Evolutionary conservation across 1,284 basidiomycete genomes (phyloP).

Genomic region (Apiotrichum akiyoshidainum): DNA sequence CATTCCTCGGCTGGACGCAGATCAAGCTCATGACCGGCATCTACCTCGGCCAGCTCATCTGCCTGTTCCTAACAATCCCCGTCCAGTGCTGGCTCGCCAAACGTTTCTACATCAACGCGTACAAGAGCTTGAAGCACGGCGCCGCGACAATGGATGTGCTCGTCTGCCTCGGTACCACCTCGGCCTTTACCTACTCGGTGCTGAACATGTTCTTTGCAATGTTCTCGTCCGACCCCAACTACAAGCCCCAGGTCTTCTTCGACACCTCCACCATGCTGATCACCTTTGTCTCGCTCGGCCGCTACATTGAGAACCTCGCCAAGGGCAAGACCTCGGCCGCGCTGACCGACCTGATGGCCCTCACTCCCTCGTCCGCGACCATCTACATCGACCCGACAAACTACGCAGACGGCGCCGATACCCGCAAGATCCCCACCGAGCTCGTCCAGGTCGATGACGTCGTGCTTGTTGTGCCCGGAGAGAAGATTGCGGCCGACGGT

Average conservation of each 20-base stretch:
- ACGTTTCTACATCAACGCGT: conserved; percentile 85
- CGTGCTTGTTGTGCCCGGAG: conserved; percentile 92
- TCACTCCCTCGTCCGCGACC: conserved; percentile 89
- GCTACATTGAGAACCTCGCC: conserved; percentile 92
- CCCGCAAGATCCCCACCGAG: conserved; percentile 87
- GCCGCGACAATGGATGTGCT: conserved; percentile 89
- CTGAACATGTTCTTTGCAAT: conserved; percentile 66
- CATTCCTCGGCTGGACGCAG: conserved; percentile 49
- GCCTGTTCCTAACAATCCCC: conserved; percentile 79
- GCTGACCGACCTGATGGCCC: conserved; percentile 89
- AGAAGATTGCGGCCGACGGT: conserved; percentile 95
- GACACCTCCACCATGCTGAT: conserved; percentile 99
- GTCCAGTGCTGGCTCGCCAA: conserved; percentile 88
- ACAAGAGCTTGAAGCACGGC: conserved; percentile 83
- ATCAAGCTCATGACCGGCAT: conserved; percentile 60
- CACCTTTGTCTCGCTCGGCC: conserved; percentile 92
- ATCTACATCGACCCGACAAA: conserved; percentile 66
- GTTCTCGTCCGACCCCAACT: conserved; percentile 58
- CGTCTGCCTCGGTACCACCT: conserved; percentile 89
- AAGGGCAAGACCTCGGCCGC: conserved; percentile 97
- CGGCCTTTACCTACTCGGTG: conserved; percentile 88
- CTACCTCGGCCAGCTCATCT: conserved; percentile 79
- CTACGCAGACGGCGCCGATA: conserved; percentile 65
- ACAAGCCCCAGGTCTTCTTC: conserved; percentile 87
- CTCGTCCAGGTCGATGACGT: conserved; percentile 91